Evolutionary conservation across 2,329 filamentous ascomycete genomes (phyloP).

Genomic region (Coniochaeta pulveracea): DNA sequence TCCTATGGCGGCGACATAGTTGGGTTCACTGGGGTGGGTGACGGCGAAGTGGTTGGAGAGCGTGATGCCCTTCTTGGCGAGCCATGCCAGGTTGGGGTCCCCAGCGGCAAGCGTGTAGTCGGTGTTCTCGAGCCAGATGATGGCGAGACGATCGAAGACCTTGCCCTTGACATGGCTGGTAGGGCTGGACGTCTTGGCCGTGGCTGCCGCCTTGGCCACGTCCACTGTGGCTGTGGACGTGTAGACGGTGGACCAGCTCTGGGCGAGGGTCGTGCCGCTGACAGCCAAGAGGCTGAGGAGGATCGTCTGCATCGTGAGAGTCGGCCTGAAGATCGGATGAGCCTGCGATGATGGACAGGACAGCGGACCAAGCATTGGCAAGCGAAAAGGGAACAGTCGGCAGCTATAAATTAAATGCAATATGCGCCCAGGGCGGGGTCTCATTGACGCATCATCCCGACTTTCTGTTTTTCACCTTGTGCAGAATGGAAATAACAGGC

Average conservation of each 20-base stretch:
- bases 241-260: conserved; percentile 20
- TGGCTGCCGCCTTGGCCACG: conserved; percentile 46
- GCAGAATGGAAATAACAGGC: no score
- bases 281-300: conserved; percentile 6
- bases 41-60: conserved; percentile 48
- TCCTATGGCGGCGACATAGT: conserved; percentile 58
- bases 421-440: no score
- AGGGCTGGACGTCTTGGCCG: conserved; percentile 47
- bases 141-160: conserved; percentile 59
- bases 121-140: conserved; percentile 72
- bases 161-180: conserved; percentile 57
- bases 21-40: conserved; percentile 66
- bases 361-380: no score
- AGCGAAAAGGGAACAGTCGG: no score
- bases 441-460: no score
- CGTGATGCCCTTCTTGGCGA: conserved; percentile 51
- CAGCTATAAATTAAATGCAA: no score
- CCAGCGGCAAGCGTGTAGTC: conserved; percentile 52
- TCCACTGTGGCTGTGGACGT: conserved; percentile 39
- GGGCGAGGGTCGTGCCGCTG: conserved; percentile 6
- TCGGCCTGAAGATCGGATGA: no score
- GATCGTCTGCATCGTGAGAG: background rate
- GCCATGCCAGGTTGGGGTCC: conserved; percentile 46
- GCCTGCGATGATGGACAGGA: no score
- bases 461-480: no score